These are phyloP conservation scores for Penicillium frequentans DNA, from an alignment of 2,329 filamentous ascomycete genomes.

Conservation along the genomic window DNA sequence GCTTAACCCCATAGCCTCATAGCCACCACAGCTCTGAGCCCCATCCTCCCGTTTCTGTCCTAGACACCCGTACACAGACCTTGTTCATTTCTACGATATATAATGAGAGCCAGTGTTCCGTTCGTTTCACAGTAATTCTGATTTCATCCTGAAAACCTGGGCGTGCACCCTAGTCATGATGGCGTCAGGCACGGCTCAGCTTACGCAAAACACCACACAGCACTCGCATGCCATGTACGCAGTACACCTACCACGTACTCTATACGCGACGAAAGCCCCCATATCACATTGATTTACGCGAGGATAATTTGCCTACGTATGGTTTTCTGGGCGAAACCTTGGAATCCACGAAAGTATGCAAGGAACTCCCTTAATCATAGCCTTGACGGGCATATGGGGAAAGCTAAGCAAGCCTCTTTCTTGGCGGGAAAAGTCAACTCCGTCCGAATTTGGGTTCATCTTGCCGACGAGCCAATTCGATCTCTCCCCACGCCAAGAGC, in stretches of 20 bases:
- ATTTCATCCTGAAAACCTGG: neutral
- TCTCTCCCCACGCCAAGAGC: conserved; percentile 17
- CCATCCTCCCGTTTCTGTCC: neutral
- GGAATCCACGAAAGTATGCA: neutral
- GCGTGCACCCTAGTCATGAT: neutral
- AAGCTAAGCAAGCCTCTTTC: neutral
- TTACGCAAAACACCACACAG: conserved; percentile 1
- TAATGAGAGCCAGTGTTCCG: neutral
- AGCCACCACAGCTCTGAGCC: neutral
- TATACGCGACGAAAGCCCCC: neutral
- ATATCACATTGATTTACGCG: neutral
- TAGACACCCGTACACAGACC: neutral
- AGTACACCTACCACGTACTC: neutral
- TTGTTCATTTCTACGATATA: neutral
- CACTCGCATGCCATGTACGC: neutral
- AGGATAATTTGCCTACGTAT: neutral
- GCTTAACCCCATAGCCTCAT: conserved; percentile 3
- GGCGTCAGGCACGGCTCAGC: neutral
- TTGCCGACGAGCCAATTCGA: conserved; percentile 12
- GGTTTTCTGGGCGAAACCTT: neutral
- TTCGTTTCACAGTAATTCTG: neutral
- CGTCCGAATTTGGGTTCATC: conserved; percentile 1
- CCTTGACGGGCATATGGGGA: neutral
- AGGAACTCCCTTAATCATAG: neutral
- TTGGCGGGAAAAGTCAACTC: conserved; percentile 1